phyloP scores from a whole-genome alignment of 495 filamentous ascomycete genomes.

The Pseudevernia furfuracea region DNA sequence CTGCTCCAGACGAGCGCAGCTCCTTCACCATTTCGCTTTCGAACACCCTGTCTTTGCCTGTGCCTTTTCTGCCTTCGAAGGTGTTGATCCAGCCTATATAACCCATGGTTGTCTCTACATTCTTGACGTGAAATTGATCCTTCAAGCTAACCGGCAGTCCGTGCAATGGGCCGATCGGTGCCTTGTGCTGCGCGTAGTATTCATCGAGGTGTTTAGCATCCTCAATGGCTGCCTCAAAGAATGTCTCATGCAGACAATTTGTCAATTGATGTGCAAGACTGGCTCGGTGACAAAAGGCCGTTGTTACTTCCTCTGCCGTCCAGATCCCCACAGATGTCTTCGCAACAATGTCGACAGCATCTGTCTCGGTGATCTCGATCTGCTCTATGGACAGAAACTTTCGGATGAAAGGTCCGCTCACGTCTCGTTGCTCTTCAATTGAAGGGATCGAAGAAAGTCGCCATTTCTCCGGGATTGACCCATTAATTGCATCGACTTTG shows the following conservation, averaged over 20 bases:
- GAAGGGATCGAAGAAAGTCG: conserved; percentile 43
- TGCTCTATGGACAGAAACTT: conserved; percentile 49
- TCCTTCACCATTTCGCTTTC: conserved; percentile 47
- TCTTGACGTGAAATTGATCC: conserved; percentile 63
- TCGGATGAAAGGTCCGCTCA: conserved; percentile 54
- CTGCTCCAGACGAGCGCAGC: conserved; percentile 50
- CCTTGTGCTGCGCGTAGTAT: conserved; percentile 42
- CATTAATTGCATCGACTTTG: conserved; percentile 47
- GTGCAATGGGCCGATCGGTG: conserved; percentile 52
- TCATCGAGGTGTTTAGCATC: conserved; percentile 53
- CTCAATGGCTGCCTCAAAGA: conserved; percentile 54
- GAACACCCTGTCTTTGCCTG: conserved; percentile 32
- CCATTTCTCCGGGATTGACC: conserved; percentile 53
- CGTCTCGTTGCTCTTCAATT: conserved; percentile 47
- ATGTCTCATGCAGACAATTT: conserved; percentile 55
- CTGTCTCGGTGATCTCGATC: conserved; percentile 49
- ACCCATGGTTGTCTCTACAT: conserved; percentile 59
- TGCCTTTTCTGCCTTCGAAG: conserved; percentile 41
- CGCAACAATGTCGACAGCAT: conserved; percentile 43
- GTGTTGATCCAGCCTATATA: conserved; percentile 42
- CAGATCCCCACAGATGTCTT: conserved; percentile 41
- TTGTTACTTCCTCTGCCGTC: conserved; percentile 44
- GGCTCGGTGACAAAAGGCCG: conserved; percentile 51
- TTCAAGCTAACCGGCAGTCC: conserved; percentile 61
- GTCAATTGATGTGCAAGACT: conserved; percentile 51